These are phyloP conservation scores for Fraxinus excelsior DNA, from an alignment of 257 asterid genomes.

Conservation along the genomic window DNA sequence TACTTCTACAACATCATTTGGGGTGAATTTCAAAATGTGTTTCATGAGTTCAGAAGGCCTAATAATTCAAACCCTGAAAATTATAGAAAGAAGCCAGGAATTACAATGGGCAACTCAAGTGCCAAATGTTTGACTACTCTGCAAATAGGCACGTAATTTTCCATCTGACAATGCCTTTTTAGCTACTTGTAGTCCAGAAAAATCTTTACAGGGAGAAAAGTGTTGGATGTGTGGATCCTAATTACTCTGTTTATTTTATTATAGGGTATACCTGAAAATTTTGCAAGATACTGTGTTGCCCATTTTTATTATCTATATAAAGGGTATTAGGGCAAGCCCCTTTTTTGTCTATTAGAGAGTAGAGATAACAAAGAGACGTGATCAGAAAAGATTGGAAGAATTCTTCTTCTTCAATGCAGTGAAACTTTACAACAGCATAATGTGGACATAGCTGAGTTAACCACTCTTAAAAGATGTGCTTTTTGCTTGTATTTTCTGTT, in stretches of 20 bases:
- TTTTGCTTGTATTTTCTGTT: background rate
- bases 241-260: background rate
- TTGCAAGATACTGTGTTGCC: no score
- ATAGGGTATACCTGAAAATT: no score
- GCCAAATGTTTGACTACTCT: conserved; percentile 9
- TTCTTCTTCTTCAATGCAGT: background rate
- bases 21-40: background rate
- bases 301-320: no score
- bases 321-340: background rate
- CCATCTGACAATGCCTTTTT: background rate
- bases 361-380: background rate
- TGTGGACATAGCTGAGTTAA: background rate
- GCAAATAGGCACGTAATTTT: background rate
- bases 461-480: background rate
- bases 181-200: background rate
- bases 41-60: background rate
- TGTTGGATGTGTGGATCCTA: background rate
- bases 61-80: conserved; percentile 4
- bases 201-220: background rate
- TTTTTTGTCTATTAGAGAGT: background rate
- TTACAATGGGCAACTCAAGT: background rate
- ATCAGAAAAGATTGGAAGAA: background rate
- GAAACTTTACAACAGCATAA: background rate
- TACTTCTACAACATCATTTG: background rate
- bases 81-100: background rate